These are phyloP conservation scores for Wallacemonas sp. DNA, from an alignment of 208 protist genomes.

Conservation along the genomic window DNA sequence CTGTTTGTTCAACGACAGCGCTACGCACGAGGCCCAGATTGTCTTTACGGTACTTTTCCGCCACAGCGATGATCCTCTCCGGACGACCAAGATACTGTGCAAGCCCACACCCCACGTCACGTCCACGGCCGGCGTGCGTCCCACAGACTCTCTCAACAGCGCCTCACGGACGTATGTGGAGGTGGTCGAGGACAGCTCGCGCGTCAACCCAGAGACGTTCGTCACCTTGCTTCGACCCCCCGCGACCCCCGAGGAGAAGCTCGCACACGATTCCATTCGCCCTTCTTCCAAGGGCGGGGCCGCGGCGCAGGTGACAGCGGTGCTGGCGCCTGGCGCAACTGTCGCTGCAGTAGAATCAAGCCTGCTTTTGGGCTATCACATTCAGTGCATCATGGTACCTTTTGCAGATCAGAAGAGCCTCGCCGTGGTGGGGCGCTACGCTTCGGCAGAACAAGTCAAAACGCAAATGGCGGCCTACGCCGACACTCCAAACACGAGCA, in stretches of 20 bases:
- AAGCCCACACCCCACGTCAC: constrained; percentile 21
- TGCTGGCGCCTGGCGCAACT: constrained; percentile 35
- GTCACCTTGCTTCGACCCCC: not conserved
- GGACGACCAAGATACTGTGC: constrained; percentile 24
- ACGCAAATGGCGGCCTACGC: not conserved
- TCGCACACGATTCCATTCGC: not conserved
- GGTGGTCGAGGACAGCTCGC: constrained; percentile 9
- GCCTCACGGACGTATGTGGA: constrained; percentile 29
- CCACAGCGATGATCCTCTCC: not conserved
- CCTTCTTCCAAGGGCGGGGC: not conserved
- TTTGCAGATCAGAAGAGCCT: constrained; percentile 36
- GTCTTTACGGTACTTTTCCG: constrained; percentile 20
- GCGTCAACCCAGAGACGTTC: not conserved
- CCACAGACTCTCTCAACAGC: constrained; percentile 14
- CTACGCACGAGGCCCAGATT: constrained; percentile 50
- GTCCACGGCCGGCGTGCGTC: not conserved
- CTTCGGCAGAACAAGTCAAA: constrained; percentile 22
- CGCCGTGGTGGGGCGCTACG: constrained; percentile 24
- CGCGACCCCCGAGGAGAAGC: not conserved
- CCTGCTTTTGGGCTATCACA: constrained; percentile 29
- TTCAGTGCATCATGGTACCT: constrained; percentile 29
- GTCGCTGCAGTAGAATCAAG: constrained; percentile 27
- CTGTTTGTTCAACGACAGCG: constrained; percentile 66
- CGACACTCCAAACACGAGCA: not conserved
- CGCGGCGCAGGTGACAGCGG: constrained; percentile 22